phyloP scores from a whole-genome alignment of 495 filamentous ascomycete species.

The Emericellopsis terricola region DNA sequence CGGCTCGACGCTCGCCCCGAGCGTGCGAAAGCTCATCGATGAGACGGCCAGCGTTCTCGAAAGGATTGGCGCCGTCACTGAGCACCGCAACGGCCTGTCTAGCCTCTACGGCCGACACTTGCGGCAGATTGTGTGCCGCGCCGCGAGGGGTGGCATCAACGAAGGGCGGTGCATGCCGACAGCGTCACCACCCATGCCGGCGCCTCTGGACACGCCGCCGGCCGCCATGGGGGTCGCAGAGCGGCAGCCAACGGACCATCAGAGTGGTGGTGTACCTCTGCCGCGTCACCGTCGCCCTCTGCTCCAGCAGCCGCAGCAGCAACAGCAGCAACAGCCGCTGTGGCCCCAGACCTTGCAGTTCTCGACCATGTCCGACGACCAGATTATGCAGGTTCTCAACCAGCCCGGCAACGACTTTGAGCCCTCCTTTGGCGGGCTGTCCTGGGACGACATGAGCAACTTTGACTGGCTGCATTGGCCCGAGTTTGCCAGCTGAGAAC shows the following conservation, averaged over 20 bases:
- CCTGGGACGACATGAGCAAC: conserved; percentile 34
- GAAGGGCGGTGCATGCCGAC: neutral
- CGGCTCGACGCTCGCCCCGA: conserved; percentile 44
- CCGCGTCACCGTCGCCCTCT: conserved; percentile 4
- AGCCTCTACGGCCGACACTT: conserved; percentile 43
- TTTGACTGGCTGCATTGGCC: conserved; percentile 44
- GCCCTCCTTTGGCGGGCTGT: conserved; percentile 26
- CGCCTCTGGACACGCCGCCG: neutral
- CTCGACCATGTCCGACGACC: conserved; percentile 48
- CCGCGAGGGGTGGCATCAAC: conserved; percentile 1
- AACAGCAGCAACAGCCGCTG: conserved; percentile 7
- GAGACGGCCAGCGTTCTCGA: conserved; percentile 52
- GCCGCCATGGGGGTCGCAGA: neutral
- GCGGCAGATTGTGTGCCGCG: conserved; percentile 34
- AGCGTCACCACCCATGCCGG: conserved; percentile 1
- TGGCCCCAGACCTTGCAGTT: conserved; percentile 42
- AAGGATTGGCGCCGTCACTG: conserved; percentile 42
- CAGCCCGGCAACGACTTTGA: conserved; percentile 38
- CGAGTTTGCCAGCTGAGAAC: conserved; percentile 13
- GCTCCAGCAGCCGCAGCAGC: conserved; percentile 3
- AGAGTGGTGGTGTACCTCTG: neutral
- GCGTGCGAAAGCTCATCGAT: conserved; percentile 47
- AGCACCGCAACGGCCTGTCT: conserved; percentile 45
- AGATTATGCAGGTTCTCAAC: conserved; percentile 44
- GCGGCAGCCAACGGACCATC: conserved; percentile 5